A percentile compares a stretch with the other conserved stretches of the same genome.
phyloP scores from a whole-genome alignment of 441 rosid species.

The Euphorbia celastroides region DNA sequence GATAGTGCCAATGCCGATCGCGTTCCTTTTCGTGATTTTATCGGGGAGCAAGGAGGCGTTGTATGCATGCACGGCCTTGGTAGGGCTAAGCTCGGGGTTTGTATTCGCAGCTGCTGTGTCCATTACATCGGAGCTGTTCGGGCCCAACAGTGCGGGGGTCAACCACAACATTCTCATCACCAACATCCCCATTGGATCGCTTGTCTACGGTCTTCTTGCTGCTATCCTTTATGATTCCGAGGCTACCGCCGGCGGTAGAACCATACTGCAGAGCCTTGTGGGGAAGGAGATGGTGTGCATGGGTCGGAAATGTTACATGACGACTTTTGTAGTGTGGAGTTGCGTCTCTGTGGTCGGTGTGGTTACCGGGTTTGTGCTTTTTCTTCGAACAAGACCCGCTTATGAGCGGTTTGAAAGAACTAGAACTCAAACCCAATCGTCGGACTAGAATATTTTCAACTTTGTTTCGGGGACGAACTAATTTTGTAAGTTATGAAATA shows the following conservation, averaged over 20 bases:
- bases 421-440: slow-evolving; percentile 17
- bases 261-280: slow-evolving; percentile 16
- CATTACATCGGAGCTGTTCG: slow-evolving; percentile 80
- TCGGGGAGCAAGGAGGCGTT: slow-evolving; percentile 40
- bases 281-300: slow-evolving; percentile 52
- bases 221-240: slow-evolving; percentile 58
- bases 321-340: slow-evolving; percentile 63
- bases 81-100: slow-evolving; percentile 80
- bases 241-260: slow-evolving; percentile 22
- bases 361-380: slow-evolving; percentile 48
- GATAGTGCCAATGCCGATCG: slow-evolving; percentile 62
- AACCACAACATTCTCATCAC: slow-evolving; percentile 89
- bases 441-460: slow-evolving; percentile 4
- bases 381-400: slow-evolving; percentile 57
- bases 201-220: slow-evolving; percentile 75
- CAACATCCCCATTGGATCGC: slow-evolving; percentile 80
- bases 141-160: slow-evolving; percentile 64
- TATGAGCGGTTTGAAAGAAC: slow-evolving; percentile 44
- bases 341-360: slow-evolving; percentile 57
- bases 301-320: slow-evolving; percentile 60
- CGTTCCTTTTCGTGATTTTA: slow-evolving; percentile 47
- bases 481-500: background rate
- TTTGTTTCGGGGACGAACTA: background rate
- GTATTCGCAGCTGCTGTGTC: slow-evolving; percentile 73
- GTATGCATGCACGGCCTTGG: slow-evolving; percentile 32